Evolutionary conservation across 192 early-diverging fungal species (phyloP), one percentile per base, ranked within the genome.

Genomic region (Chytriomyces confervae): DNA sequence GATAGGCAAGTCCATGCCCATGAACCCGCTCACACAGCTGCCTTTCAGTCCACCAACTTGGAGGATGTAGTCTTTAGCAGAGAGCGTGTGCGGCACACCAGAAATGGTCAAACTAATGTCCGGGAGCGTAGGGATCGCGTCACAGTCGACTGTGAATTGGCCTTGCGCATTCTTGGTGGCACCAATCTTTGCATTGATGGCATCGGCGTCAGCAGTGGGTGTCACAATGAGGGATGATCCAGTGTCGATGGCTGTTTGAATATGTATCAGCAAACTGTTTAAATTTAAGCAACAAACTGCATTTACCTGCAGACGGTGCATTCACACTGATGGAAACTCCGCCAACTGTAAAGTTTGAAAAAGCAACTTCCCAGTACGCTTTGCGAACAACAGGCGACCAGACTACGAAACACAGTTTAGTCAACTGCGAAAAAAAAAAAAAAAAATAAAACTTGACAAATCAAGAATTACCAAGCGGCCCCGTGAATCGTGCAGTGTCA

Each of bases 341-440:
- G 72, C 91, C 95, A 73, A 98, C 89, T 62, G 84, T 88, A 62
- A 95, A 88, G 72, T 91, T 86, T 69, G 92, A 85, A 18, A 99
- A 84, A 44, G 92, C 91, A 61, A 98, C 95, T 84, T 99, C 97
- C 97, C 97, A 99, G 86, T 99, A 99, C 0, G 90, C 96, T 84
- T 95, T 95, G 79, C 95, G 92, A 51, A 89, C 87, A 70, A 99
- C 92, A 24, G 93, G 89, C 63, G 95, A 91, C 92, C 93, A 99
- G 20, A 82, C 83, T 84, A 73, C 16, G 44, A 20, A 51, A 18
- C 45, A 29, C n/a, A 36, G 36, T 36, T 36, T 36, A 36, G 36
- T 36, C 36, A 20, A 16, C 7, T 16, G 61, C 45, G 24, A 77
- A 66, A 16, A 46, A 53, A 75, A 79, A 49, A 6, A 36, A 36